Evolutionary conservation across 164 flowering plant genomes (phyloP).

Genomic region (Malania oleifera): DNA sequence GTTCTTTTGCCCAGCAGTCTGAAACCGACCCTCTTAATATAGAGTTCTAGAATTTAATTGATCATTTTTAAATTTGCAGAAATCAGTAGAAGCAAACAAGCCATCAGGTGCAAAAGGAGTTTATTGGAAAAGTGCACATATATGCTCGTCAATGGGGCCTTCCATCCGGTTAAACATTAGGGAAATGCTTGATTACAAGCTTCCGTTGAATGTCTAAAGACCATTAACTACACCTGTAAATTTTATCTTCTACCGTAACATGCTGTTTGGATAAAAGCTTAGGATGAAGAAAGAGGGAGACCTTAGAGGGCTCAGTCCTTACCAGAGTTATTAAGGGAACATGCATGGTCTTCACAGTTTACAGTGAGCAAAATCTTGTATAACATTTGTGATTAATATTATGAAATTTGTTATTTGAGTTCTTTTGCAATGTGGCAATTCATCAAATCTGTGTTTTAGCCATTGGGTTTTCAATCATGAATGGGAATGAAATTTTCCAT

Average conservation of each 20-base stretch:
- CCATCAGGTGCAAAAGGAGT: constrained; percentile 92
- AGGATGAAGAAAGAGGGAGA: constrained; percentile 4
- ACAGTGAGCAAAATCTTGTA: neutral
- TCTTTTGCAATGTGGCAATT: too few relatives aligned
- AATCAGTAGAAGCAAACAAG: constrained; percentile 83
- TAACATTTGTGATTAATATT: too few relatives aligned
- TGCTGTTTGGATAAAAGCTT: constrained; percentile 4
- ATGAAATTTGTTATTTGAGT: too few relatives aligned
- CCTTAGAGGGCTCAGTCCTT: neutral
- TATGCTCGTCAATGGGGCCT: constrained; percentile 98
- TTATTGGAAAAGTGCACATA: constrained; percentile 88
- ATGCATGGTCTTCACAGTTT: constrained; percentile 11
- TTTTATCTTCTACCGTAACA: constrained; percentile 14
- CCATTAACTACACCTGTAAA: constrained; percentile 22
- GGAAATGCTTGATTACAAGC: constrained; percentile 90
- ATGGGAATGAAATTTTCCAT: too few relatives aligned
- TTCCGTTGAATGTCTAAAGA: constrained; percentile 22
- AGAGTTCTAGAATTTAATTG: neutral
- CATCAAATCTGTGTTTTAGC: too few relatives aligned
- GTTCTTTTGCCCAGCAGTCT: neutral
- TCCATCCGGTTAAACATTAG: constrained; percentile 67
- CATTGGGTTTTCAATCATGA: too few relatives aligned
- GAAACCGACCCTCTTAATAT: neutral
- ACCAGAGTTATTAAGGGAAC: neutral
- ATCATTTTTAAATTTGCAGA: constrained; percentile 34